A percentile compares a stretch with the other conserved stretches of the same genome.
Evolutionary conservation across 148 eudicot species (phyloP).

Genomic region (Heliamphora exappendiculata): DNA sequence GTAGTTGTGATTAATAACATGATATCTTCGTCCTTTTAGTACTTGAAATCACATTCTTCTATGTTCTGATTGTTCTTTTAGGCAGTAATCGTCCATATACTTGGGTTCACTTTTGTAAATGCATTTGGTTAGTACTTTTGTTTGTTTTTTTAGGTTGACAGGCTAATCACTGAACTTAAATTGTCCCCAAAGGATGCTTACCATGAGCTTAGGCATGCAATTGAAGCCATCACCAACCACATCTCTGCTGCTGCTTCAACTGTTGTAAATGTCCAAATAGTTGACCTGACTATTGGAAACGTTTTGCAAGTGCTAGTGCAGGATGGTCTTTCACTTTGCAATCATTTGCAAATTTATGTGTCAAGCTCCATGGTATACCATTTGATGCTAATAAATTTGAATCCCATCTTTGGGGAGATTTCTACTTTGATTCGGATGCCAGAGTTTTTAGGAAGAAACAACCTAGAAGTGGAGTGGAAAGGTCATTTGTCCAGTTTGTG

Average conservation of each 20-base stretch:
- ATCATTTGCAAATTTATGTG: constrained; percentile 92
- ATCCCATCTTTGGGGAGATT: constrained; percentile 93
- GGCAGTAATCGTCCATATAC: neutral
- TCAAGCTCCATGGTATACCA: constrained; percentile 82
- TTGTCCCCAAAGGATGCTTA: constrained; percentile 98
- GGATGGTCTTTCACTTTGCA: constrained; percentile 98
- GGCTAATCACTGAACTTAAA: constrained; percentile 88
- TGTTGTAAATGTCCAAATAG: constrained; percentile 69
- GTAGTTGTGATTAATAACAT: constrained; percentile 96
- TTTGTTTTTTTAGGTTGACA: constrained; percentile 61
- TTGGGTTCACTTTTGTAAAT: neutral
- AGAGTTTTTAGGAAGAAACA: constrained; percentile 67
- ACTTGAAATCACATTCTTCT: neutral
- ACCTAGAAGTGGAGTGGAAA: constrained; percentile 72
- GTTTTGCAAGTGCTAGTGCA: constrained; percentile 92
- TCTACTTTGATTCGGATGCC: constrained; percentile 65
- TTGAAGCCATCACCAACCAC: constrained; percentile 80
- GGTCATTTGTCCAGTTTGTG: constrained; percentile 91
- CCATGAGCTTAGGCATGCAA: constrained; percentile 77
- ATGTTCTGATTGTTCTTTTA: neutral
- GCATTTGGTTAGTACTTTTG: no score
- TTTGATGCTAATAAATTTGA: constrained; percentile 92
- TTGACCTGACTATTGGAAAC: constrained; percentile 87
- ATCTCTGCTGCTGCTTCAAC: constrained; percentile 80
- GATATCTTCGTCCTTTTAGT: constrained; percentile 7